These are phyloP conservation scores for Zasmidium angulare DNA, from an alignment of 2,329 filamentous ascomycete genomes.

Conservation along the genomic window DNA sequence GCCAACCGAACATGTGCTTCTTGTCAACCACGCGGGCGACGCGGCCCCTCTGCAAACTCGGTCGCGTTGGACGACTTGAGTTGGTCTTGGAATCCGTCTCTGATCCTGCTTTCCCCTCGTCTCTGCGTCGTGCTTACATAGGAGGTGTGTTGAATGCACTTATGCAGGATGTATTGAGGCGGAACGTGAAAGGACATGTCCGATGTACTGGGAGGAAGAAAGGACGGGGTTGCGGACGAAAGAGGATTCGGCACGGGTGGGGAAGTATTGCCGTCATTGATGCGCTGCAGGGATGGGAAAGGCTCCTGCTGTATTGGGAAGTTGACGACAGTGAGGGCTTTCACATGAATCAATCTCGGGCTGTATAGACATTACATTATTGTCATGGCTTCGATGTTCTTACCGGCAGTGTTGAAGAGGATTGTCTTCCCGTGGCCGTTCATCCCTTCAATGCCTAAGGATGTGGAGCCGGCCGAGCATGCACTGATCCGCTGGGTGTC, in stretches of 20 bases:
- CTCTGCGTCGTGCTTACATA: no score
- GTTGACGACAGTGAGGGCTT: neutral
- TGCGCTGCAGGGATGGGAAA: neutral
- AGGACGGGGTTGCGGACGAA: neutral
- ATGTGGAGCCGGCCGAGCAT: neutral
- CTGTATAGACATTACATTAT: neutral
- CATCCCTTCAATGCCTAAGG: neutral
- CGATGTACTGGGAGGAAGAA: neutral
- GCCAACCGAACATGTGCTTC: neutral
- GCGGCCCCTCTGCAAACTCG: neutral
- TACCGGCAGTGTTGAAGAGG: no score
- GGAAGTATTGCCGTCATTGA: neutral
- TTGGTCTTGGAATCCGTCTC: no score
- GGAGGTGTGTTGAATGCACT: no score
- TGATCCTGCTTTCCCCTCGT: no score
- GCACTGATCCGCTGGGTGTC: neutral
- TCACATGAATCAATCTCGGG: neutral
- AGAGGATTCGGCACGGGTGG: neutral
- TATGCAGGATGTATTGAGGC: neutral
- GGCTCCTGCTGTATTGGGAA: neutral
- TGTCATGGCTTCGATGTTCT: neutral
- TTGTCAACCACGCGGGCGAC: neutral
- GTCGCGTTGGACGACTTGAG: no score
- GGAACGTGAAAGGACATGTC: neutral
- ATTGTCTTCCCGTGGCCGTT: neutral